Evolutionary conservation across 176 grass and related monocot genomes (phyloP).

Genomic region (Oryza officinalis): DNA sequence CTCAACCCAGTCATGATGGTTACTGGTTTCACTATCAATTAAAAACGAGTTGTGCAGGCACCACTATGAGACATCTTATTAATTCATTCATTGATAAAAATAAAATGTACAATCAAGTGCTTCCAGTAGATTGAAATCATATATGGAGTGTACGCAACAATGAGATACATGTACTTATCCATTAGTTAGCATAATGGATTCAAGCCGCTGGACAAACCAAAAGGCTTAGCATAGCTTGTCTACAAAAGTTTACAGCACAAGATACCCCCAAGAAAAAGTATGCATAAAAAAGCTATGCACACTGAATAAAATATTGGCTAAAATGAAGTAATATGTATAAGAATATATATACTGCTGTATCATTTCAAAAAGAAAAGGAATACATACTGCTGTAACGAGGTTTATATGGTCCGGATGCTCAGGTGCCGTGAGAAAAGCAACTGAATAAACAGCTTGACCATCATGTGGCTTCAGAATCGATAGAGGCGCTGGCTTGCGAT

Average conservation of each 20-base stretch:
- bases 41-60: neutral
- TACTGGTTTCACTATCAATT: neutral
- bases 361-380: neutral
- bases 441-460: conserved; percentile 84
- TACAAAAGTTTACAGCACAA: neutral
- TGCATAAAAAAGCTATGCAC: conserved; percentile 6
- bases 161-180: neutral
- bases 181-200: neutral
- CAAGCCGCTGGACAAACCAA: neutral
- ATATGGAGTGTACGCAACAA: neutral
- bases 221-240: neutral
- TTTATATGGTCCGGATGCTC: conserved; percentile 89
- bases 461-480: conserved; percentile 82
- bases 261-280: conserved; percentile 14
- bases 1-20: neutral
- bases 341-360: conserved; percentile 65
- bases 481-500: conserved; percentile 66
- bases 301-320: neutral
- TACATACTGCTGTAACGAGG: conserved; percentile 87
- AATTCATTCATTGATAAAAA: neutral
- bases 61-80: neutral
- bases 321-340: conserved; percentile 28
- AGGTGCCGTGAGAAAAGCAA: conserved; percentile 88
- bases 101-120: neutral
- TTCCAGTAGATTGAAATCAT: neutral